Conservation (phyloP, 2,329 filamentous ascomycete species). For the Macroventuria anomochaeta region DNA sequence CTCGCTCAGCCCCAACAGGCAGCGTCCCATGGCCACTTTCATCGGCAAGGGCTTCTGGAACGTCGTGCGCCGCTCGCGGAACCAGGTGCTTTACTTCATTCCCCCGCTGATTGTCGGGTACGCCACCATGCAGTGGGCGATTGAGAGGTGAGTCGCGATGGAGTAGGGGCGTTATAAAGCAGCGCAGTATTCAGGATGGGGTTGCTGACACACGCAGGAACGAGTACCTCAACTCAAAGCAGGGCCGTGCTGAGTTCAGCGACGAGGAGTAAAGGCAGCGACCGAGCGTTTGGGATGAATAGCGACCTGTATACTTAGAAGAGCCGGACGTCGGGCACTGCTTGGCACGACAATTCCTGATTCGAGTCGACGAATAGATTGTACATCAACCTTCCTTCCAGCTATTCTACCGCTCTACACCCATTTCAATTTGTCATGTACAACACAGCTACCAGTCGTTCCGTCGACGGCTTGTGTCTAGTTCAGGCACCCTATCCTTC, state of each 20-base stretch:
- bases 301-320: slow-evolving; percentile 23
- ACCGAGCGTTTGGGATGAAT: slow-evolving; percentile 3
- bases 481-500: no score
- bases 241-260: slow-evolving; percentile 64
- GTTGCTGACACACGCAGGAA: slow-evolving; percentile 61
- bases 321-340: slow-evolving; percentile 13
- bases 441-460: not conserved
- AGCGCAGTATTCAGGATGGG: not conserved
- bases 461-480: not conserved
- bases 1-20: slow-evolving; percentile 83
- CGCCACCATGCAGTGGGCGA: slow-evolving; percentile 87
- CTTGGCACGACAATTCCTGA: slow-evolving; percentile 21
- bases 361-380: slow-evolving; percentile 30
- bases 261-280: slow-evolving; percentile 49
- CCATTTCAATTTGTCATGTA: not conserved
- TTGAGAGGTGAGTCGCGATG: slow-evolving; percentile 73
- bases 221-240: slow-evolving; percentile 82
- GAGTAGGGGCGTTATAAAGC: not conserved
- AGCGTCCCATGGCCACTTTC: slow-evolving; percentile 82
- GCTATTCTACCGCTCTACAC: not conserved
- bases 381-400: slow-evolving; percentile 23
- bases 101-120: slow-evolving; percentile 82
- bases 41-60: slow-evolving; percentile 91
- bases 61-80: slow-evolving; percentile 82
- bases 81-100: slow-evolving; percentile 87